phyloP scores from a whole-genome alignment of 768 basidiomycete genomes.

The Trametopsis cervina region DNA sequence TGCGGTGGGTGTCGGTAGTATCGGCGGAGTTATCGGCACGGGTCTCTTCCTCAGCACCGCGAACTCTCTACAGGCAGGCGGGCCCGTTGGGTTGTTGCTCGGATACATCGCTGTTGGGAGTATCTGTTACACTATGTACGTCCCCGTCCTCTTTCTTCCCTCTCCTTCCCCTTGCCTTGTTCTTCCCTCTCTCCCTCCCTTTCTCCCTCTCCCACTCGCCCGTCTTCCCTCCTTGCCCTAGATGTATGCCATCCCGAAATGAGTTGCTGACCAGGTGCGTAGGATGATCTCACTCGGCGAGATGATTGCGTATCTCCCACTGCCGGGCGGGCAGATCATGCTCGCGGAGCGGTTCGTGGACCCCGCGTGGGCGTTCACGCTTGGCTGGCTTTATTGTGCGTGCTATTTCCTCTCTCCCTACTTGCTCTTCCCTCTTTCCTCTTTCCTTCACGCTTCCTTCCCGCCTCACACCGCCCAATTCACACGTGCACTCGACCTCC shows the following conservation, averaged over 20 bases:
- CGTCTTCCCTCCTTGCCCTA: too few relatives aligned
- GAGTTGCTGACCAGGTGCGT: constrained; percentile 1
- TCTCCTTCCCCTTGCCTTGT: neutral
- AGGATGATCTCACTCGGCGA: constrained; percentile 29
- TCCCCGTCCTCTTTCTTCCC: neutral
- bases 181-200: too few relatives aligned
- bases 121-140: constrained; percentile 27
- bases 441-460: too few relatives aligned
- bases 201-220: too few relatives aligned
- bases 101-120: constrained; percentile 32
- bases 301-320: constrained; percentile 39
- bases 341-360: constrained; percentile 43
- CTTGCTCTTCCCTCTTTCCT: too few relatives aligned
- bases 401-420: neutral
- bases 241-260: too few relatives aligned
- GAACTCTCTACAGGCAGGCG: constrained; percentile 33
- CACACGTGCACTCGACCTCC: too few relatives aligned
- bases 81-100: constrained; percentile 40
- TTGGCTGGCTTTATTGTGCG: constrained; percentile 34
- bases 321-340: constrained; percentile 40
- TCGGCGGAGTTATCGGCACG: constrained; percentile 38
- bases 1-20: too few relatives aligned
- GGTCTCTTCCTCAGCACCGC: constrained; percentile 53
- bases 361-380: constrained; percentile 37
- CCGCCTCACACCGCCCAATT: too few relatives aligned